Conservation (phyloP, 2,329 filamentous ascomycete species). For the Rasamsonia emersonii region DNA sequence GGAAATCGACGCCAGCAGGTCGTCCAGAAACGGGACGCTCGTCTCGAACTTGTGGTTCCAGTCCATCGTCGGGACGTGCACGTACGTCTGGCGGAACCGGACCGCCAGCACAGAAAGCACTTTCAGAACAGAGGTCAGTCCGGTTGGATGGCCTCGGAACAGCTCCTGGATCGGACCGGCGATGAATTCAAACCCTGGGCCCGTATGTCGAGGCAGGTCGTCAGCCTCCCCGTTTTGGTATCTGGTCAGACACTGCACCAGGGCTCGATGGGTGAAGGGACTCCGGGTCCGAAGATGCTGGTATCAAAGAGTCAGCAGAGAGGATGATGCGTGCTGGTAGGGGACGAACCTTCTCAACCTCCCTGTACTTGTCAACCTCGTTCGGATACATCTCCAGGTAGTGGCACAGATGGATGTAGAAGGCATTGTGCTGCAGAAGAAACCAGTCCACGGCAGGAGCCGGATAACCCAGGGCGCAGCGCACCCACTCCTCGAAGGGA, state of each 20-base stretch:
- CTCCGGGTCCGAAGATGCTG: conserved; percentile 27
- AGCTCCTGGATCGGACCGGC: conserved; percentile 29
- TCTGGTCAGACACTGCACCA: conserved; percentile 22
- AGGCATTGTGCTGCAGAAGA: conserved; percentile 27
- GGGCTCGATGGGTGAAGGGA: conserved; percentile 30
- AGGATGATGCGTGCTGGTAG: neutral
- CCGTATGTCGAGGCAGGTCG: conserved; percentile 10
- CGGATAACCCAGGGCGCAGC: conserved; percentile 29
- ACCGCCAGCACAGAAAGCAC: conserved; percentile 27
- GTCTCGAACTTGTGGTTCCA: conserved; percentile 27
- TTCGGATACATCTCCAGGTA: conserved; percentile 25
- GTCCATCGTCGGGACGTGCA: conserved; percentile 24
- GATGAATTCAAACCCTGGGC: conserved; percentile 26
- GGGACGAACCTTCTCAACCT: conserved; percentile 28
- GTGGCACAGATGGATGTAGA: conserved; percentile 25
- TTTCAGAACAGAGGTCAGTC: conserved; percentile 25
- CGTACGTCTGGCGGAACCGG: conserved; percentile 26
- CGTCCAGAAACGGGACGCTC: conserved; percentile 24
- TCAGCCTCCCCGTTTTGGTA: conserved; percentile 12
- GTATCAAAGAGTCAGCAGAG: conserved; percentile 4
- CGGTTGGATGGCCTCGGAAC: conserved; percentile 23
- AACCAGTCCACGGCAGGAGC: conserved; percentile 30
- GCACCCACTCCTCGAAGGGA: conserved; percentile 32
- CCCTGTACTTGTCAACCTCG: conserved; percentile 21
- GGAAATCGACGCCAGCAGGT: conserved; percentile 24